Percentiles rank a stretch among this genome's conserved stretches.
These are phyloP conservation scores for Sporothrix pallida DNA, from an alignment of 2,329 filamentous ascomycete species.

Conservation along the genomic window DNA sequence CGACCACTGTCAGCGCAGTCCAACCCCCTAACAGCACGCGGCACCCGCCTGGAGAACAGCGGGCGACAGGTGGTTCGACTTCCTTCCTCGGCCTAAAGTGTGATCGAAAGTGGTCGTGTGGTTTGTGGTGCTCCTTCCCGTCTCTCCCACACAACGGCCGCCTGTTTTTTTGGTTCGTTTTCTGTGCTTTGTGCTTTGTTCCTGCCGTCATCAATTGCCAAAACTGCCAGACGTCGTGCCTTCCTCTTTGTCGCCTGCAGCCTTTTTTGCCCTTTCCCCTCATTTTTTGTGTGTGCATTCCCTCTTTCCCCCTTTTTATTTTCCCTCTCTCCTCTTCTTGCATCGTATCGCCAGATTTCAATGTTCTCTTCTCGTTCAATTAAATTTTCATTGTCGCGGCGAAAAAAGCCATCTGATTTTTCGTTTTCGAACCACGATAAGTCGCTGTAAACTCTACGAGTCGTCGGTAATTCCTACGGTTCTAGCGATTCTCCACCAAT, in stretches of 20 bases:
- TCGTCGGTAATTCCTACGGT: constrained; percentile 30
- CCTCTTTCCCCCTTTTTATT: neutral
- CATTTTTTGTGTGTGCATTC: constrained; percentile 4
- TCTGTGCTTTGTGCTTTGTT: neutral
- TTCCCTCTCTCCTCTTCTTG: neutral
- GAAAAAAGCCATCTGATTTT: constrained; percentile 7
- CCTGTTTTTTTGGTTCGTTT: neutral
- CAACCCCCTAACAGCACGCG: no score
- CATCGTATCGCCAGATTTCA: constrained; percentile 18
- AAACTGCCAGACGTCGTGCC: neutral
- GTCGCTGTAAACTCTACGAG: neutral
- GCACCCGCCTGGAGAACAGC: neutral
- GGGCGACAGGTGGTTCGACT: constrained; percentile 26
- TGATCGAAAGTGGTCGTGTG: constrained; percentile 30
- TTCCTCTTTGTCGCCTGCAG: constrained; percentile 27
- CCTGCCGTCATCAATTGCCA: constrained; percentile 26
- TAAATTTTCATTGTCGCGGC: neutral
- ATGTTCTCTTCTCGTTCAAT: neutral
- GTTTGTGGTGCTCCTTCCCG: constrained; percentile 29
- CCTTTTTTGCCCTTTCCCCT: constrained; percentile 8
- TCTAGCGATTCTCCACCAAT: constrained; percentile 20
- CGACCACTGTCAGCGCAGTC: neutral
- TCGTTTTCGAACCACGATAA: constrained; percentile 11
- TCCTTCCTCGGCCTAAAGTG: constrained; percentile 24
- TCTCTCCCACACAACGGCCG: neutral